Percentiles rank a stretch among this genome's conserved stretches.
Conservation (phyloP, 2,329 filamentous ascomycete species). For the Penicillium polonicum region DNA sequence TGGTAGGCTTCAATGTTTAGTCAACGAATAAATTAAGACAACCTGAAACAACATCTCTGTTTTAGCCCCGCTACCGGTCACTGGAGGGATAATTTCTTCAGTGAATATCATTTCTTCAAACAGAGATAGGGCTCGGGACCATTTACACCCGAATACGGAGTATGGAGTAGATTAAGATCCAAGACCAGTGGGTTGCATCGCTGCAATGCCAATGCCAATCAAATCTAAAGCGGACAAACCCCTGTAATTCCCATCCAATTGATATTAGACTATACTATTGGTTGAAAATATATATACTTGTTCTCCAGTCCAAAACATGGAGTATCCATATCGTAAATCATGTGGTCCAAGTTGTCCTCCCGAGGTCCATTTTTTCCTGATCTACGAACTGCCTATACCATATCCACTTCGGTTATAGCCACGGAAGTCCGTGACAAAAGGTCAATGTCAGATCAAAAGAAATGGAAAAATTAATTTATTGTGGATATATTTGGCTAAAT, state of each 20-base stretch:
- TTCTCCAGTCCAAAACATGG: background rate
- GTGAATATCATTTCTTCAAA: background rate
- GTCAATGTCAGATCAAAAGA: background rate
- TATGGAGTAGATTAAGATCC: background rate
- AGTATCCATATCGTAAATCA: background rate
- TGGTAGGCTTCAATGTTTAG: background rate
- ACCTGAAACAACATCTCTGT: slow-evolving; percentile 11
- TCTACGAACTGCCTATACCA: background rate
- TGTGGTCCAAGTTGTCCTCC: background rate
- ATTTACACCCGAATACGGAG: background rate
- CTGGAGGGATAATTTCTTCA: slow-evolving; percentile 16
- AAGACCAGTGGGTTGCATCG: slow-evolving; percentile 13
- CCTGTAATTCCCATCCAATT: background rate
- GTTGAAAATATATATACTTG: background rate
- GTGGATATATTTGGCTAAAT: background rate
- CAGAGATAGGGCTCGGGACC: background rate
- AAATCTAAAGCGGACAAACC: background rate
- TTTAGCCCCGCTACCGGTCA: background rate
- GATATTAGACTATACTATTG: background rate
- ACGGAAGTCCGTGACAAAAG: too few relatives aligned
- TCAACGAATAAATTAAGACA: background rate
- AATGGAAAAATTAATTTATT: background rate
- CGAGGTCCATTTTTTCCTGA: background rate
- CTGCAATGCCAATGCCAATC: slow-evolving; percentile 6
- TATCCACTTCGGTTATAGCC: background rate